Evolutionary conservation across 257 asterid species (phyloP).

Genomic region (Solanum piurae): DNA sequence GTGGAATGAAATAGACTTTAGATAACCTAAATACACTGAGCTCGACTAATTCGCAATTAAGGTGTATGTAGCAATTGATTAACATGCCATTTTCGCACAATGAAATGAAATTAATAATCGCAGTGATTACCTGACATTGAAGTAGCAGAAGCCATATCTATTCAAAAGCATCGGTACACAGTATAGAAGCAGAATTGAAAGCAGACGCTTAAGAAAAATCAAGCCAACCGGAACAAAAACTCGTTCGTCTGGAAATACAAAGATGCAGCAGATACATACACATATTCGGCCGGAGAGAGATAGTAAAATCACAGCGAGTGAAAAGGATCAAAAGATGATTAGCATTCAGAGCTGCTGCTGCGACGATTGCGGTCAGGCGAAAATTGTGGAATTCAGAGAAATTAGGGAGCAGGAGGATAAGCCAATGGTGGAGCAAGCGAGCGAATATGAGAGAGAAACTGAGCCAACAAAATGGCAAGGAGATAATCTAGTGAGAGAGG

Average conservation of each 20-base stretch:
- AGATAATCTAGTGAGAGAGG: conserved; percentile 13
- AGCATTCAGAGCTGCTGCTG: not conserved
- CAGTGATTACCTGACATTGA: conserved; percentile 54
- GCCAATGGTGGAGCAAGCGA: not conserved
- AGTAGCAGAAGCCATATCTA: conserved; percentile 62
- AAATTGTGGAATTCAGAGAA: not conserved
- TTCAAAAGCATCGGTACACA: conserved; percentile 50
- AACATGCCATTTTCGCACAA: not conserved
- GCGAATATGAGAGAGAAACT: conserved; percentile 1
- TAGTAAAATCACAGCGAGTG: not conserved
- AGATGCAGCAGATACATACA: not conserved
- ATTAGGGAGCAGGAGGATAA: not conserved
- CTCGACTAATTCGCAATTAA: not conserved
- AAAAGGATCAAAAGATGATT: not conserved
- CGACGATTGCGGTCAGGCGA: not conserved
- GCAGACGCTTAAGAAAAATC: not conserved
- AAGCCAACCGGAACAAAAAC: not conserved
- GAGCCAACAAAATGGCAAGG: not conserved
- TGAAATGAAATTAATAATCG: not conserved
- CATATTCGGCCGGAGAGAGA: not conserved
- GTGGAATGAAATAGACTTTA: not conserved
- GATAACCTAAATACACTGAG: not conserved
- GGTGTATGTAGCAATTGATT: not conserved
- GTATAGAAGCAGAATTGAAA: not conserved
- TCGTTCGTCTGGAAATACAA: not conserved